Evolutionary conservation across 2,329 filamentous ascomycete species (phyloP), one percentile per base, ranked within the genome.

Genomic region (Clonostachys chloroleuca): DNA sequence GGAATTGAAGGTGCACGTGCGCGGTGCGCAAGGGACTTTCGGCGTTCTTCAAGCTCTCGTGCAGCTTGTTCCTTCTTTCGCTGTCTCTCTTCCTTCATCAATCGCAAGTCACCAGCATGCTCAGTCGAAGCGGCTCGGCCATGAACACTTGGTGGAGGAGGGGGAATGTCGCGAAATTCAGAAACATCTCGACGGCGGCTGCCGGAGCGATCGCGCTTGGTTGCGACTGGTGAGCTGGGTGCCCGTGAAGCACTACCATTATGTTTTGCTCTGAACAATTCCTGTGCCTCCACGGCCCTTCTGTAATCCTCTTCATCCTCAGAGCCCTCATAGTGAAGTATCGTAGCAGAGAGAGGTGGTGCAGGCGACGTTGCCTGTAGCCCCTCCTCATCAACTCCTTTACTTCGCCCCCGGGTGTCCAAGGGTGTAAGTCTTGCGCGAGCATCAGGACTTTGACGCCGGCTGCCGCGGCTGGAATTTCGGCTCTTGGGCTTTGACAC

Each of bases 21-120:
- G 44, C 90, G 81, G 47, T 89, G 81, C 17, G 88, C 89, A 24
- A 95, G 74, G 13, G 92, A 96, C 59, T 88, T 82, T 49, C 92
- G 84, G 30, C 92, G 83, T 58, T 94, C 89, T 65, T 96, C 92
- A 1, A 97, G 79, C 65, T 96, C 92, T 43, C 87, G 84, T 8
- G 91, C 90, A 10, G 87, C 87, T 43, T 83, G 73, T 54, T 90
- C 87, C 66, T 86, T 89, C 66, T 85, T 87, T 43, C 77, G 68
- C 50, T 81, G 79, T 42, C 80, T 73, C 50, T 87, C 83, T 34
- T 81, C 75, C 56, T 74, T 83, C 56, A 77, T 75, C 48, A 71
- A 63, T 49, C 69, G 74, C 49, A 83, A 59, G 50, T 84, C 81
- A 5, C 79, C 78, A 14, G 68, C 70, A 51, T 74, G 73, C 41